Evolutionary conservation across 441 rosid genomes (phyloP).

Genomic region (Croton laevigatus): DNA sequence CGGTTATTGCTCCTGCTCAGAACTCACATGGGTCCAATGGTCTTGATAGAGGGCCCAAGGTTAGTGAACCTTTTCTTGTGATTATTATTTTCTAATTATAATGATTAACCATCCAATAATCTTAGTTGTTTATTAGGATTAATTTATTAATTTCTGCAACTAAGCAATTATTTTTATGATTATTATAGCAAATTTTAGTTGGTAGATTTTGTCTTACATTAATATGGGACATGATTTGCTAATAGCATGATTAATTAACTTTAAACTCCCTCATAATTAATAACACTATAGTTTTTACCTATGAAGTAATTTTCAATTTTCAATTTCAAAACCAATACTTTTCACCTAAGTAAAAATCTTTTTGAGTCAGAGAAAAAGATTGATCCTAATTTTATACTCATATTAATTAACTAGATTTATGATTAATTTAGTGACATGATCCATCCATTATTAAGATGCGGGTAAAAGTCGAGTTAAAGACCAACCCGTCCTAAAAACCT

Average conservation of each 20-base stretch:
- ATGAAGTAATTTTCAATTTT: no score
- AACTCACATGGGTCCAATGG: constrained; percentile 76
- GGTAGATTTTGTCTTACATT: not conserved
- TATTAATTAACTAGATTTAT: no score
- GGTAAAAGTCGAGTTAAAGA: no score
- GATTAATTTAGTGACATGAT: no score
- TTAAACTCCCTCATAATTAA: not conserved
- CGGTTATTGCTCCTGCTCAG: constrained; percentile 31
- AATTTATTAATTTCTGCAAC: not conserved
- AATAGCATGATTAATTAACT: no score
- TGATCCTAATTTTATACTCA: no score
- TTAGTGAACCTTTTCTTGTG: constrained; percentile 26
- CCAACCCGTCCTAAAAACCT: no score
- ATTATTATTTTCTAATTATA: constrained; percentile 11
- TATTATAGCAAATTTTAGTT: not conserved
- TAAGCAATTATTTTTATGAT: not conserved
- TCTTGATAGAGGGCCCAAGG: constrained; percentile 60
- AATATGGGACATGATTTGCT: not conserved
- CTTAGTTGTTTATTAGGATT: not conserved
- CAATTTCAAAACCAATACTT: no score
- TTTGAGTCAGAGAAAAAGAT: no score
- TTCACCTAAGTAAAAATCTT: no score
- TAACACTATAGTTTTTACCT: no score
- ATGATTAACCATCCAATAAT: not conserved
- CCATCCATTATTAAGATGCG: no score